These are phyloP conservation scores for Mycena sanguinolenta DNA, from an alignment of 768 basidiomycete genomes.

Conservation along the genomic window DNA sequence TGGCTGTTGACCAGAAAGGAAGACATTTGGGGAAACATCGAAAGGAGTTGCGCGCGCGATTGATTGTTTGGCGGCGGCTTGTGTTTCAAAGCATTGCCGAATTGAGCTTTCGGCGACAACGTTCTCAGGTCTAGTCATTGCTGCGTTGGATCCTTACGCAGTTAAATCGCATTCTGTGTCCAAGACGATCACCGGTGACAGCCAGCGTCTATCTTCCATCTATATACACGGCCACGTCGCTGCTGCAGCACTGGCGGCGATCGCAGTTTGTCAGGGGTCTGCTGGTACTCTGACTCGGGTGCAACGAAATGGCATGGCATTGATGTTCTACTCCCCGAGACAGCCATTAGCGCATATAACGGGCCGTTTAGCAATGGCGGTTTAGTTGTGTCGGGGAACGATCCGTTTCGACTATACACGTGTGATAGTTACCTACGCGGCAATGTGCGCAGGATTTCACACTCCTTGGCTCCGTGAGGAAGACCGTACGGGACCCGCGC, in stretches of 20 bases:
- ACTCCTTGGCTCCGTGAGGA: background rate
- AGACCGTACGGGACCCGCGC: background rate
- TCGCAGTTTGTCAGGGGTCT: no score
- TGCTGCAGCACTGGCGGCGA: no score
- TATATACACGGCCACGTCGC: no score
- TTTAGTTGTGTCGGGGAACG: background rate
- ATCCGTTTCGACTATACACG: background rate
- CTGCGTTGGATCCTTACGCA: background rate
- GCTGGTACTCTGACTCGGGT: conserved; percentile 6
- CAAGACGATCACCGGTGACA: no score
- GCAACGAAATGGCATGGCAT: background rate
- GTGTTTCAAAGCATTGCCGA: background rate
- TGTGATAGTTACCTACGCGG: background rate
- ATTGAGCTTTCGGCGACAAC: background rate
- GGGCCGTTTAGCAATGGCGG: background rate
- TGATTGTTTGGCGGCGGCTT: background rate
- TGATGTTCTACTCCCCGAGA: background rate
- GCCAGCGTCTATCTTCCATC: no score
- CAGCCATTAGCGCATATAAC: background rate
- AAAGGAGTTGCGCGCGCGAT: conserved; percentile 16
- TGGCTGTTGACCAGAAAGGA: conserved; percentile 38
- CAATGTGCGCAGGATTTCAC: conserved; percentile 2
- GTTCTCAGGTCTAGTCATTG: background rate
- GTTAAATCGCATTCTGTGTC: background rate
- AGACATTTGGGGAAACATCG: conserved; percentile 30